Evolutionary conservation across 192 early-diverging fungal genomes (phyloP).

Genomic region (Backusella sp.): DNA sequence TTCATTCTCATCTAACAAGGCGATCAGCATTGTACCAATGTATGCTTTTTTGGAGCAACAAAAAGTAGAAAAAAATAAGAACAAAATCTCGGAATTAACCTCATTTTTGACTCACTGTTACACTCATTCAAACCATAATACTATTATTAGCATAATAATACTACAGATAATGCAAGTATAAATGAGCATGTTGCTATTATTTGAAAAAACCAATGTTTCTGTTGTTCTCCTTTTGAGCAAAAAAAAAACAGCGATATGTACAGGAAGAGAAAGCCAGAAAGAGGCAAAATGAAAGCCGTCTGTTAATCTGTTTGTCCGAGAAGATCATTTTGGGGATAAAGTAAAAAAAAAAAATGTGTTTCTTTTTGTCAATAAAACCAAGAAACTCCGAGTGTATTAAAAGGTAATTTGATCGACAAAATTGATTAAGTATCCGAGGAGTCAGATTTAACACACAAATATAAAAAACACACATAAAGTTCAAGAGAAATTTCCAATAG

Average conservation of each 20-base stretch:
- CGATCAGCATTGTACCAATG: background rate
- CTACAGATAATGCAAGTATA: background rate
- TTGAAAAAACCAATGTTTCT: background rate
- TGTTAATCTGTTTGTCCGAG: background rate
- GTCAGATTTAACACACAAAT: background rate
- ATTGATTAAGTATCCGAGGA: background rate
- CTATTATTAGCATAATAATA: background rate
- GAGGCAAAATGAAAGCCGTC: no score
- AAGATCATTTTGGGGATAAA: background rate
- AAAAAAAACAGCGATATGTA: no score
- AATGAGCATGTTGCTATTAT: background rate
- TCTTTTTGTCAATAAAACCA: conserved; percentile 1
- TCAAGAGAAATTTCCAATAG: background rate
- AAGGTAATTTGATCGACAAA: background rate
- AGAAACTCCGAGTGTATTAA: background rate
- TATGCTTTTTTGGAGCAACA: background rate
- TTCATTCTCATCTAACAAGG: background rate
- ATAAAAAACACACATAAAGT: background rate
- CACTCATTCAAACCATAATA: background rate
- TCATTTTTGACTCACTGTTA: background rate
- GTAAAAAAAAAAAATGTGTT: background rate
- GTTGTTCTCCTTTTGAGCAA: no score
- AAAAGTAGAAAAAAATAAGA: background rate
- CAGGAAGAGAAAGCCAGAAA: no score
- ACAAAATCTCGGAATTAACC: background rate